Evolutionary conservation across 306 rosid genomes (phyloP).

Genomic region (Delonix regia): DNA sequence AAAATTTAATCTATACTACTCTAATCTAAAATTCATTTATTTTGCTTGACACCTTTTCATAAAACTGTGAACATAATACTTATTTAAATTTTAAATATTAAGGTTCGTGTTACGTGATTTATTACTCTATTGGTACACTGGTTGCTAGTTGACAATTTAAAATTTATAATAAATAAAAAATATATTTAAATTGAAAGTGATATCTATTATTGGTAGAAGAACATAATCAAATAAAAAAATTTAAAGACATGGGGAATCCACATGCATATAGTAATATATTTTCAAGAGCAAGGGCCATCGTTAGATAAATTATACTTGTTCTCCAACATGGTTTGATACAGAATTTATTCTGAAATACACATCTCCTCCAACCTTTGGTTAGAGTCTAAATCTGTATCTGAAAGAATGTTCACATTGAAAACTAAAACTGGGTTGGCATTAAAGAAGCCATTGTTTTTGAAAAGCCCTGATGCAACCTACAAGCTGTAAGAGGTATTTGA

Average conservation of each 20-base stretch:
- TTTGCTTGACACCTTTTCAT: no score
- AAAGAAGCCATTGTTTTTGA: background rate
- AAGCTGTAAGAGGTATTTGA: background rate
- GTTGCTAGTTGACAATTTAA: no score
- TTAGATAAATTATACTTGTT: background rate
- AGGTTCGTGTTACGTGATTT: no score
- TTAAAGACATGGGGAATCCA: background rate
- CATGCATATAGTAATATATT: background rate
- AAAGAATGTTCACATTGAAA: background rate
- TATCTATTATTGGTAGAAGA: background rate
- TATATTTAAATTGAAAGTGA: no score
- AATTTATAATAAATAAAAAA: no score
- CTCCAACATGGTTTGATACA: background rate
- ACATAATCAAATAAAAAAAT: no score
- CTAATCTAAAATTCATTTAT: no score
- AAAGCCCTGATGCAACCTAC: background rate
- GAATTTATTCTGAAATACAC: constrained; percentile 3
- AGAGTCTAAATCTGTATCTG: background rate
- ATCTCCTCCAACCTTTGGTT: background rate
- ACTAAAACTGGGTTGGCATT: background rate
- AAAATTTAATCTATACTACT: no score
- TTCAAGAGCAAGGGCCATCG: background rate
- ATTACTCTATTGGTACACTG: no score
- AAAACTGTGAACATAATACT: no score
- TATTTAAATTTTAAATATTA: no score